Conservation (phyloP, 305 asterid genomes). For the Fraxinus platypoda region DNA sequence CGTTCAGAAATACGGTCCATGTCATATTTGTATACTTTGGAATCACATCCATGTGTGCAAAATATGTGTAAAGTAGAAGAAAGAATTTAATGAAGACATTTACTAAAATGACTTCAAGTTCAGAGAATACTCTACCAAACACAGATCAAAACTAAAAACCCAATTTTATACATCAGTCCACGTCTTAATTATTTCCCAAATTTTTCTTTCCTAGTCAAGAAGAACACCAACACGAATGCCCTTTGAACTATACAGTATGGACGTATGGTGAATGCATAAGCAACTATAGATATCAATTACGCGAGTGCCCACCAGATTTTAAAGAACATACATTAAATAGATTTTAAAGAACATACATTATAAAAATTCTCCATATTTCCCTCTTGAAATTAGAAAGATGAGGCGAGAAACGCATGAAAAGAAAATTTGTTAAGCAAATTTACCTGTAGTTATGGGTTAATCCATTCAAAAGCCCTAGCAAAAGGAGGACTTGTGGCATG, state of each 20-base stretch:
- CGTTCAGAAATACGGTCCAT: no score
- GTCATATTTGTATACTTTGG: no score
- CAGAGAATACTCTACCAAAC: no score
- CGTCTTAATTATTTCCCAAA: background rate
- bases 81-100: no score
- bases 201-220: background rate
- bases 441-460: background rate
- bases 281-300: background rate
- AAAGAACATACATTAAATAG: background rate
- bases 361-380: background rate
- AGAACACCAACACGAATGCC: background rate
- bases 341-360: background rate
- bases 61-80: no score
- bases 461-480: background rate
- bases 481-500: background rate
- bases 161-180: background rate
- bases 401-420: background rate
- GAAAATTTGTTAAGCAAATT: background rate
- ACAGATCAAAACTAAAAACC: background rate
- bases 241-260: background rate
- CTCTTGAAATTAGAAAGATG: background rate
- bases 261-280: background rate
- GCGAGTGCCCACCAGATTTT: background rate
- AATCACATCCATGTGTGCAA: no score
- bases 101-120: no score